Evolutionary conservation across 768 basidiomycete species (phyloP).

Genomic region (Tricholoma matsutake): DNA sequence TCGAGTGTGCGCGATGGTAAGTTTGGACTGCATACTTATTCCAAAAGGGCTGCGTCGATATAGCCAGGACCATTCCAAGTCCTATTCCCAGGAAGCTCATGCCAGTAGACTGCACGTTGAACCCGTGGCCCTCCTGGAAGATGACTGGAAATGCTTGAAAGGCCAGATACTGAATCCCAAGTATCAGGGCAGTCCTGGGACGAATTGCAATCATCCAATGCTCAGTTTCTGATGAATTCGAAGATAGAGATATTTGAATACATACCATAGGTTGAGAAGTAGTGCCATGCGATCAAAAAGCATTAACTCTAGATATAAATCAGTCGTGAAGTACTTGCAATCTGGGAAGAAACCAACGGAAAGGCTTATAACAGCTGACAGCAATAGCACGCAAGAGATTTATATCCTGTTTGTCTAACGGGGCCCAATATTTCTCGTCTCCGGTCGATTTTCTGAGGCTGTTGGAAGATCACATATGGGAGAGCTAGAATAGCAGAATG

Average conservation of each 20-base stretch:
- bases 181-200: constrained; percentile 54
- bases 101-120: constrained; percentile 49
- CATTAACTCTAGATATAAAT: constrained; percentile 69
- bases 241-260: no score
- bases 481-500: constrained; percentile 1
- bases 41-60: constrained; percentile 53
- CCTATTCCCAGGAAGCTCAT: constrained; percentile 62
- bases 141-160: constrained; percentile 60
- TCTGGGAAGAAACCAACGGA: constrained; percentile 48
- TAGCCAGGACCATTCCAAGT: constrained; percentile 48
- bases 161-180: constrained; percentile 59
- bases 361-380: constrained; percentile 66
- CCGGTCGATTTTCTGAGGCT: constrained; percentile 54
- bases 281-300: constrained; percentile 72
- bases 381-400: constrained; percentile 45
- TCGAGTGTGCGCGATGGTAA: neutral
- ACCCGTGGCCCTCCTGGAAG: constrained; percentile 47
- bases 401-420: constrained; percentile 49
- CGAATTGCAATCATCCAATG: constrained; percentile 7
- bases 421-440: constrained; percentile 51
- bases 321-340: neutral
- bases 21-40: constrained; percentile 42
- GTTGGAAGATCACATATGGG: neutral
- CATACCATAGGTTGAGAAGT: constrained; percentile 66
- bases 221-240: no score